These are phyloP conservation scores for Phylloporus arenicola DNA, from an alignment of 768 basidiomycete species.

Conservation along the genomic window DNA sequence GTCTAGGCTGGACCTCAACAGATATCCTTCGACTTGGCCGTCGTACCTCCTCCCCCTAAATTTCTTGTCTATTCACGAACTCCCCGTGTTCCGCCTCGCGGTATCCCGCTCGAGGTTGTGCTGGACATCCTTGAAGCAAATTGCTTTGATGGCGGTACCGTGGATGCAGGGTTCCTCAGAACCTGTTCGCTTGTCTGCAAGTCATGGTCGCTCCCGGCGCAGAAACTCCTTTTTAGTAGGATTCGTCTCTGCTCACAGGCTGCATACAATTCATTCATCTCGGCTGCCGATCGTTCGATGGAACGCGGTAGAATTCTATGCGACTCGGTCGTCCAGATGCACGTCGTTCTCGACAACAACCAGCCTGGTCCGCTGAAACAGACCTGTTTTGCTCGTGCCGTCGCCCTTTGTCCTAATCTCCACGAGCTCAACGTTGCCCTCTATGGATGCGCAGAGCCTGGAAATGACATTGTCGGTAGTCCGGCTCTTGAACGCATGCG, in stretches of 20 bases:
- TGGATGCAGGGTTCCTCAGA: conserved; percentile 40
- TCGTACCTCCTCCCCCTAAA: conserved; percentile 23
- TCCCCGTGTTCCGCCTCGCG: conserved; percentile 22
- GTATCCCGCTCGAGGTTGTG: conserved; percentile 60
- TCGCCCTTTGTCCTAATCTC: conserved; percentile 56
- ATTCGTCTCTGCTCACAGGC: conserved; percentile 50
- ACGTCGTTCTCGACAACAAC: conserved; percentile 59
- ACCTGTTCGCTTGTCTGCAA: conserved; percentile 60
- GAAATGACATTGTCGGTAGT: conserved; percentile 44
- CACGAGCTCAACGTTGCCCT: conserved; percentile 50
- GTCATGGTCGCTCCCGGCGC: conserved; percentile 59
- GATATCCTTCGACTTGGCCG: conserved; percentile 36
- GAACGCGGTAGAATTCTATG: conserved; percentile 46
- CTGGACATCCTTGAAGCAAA: conserved; percentile 58
- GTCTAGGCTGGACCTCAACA: conserved; percentile 31
- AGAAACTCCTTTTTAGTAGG: conserved; percentile 58
- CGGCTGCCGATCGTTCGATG: conserved; percentile 44
- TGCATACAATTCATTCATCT: conserved; percentile 50
- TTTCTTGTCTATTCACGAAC: conserved; percentile 9
- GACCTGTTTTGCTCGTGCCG: conserved; percentile 52
- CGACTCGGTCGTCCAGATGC: conserved; percentile 49
- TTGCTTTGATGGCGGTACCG: conserved; percentile 35
- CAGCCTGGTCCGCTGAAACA: conserved; percentile 56
- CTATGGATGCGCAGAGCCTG: conserved; percentile 53
- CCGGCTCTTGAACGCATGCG: conserved; percentile 44